Evolutionary conservation across 768 basidiomycete genomes (phyloP).

Genomic region (Russula lepida): DNA sequence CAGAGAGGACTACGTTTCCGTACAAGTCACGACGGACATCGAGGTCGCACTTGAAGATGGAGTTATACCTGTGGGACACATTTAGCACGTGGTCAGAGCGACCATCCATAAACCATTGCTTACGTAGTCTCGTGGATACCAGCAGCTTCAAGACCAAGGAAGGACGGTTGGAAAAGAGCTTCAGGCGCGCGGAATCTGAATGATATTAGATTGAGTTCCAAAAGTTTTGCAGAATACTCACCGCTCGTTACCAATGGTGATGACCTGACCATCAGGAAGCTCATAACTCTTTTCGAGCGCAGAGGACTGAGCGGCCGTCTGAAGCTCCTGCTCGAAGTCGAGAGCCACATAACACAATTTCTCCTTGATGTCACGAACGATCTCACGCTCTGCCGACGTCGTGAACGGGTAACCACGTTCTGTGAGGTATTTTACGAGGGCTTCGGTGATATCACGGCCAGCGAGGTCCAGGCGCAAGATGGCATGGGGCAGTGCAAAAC

Average conservation of each 20-base stretch:
- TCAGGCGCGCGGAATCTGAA: conserved; percentile 47
- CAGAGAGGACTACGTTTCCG: conserved; percentile 78
- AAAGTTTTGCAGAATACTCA: conserved; percentile 19
- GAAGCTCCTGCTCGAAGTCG: conserved; percentile 90
- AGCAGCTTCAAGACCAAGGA: conserved; percentile 64
- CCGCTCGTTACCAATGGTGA: conserved; percentile 72
- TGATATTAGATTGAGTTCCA: neutral
- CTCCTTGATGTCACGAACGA: conserved; percentile 94
- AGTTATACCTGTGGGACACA: conserved; percentile 41
- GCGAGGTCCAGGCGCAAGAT: conserved; percentile 89
- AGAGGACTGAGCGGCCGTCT: conserved; percentile 83
- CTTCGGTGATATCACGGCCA: conserved; percentile 86
- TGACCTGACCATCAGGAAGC: conserved; percentile 87
- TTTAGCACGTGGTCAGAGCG: neutral
- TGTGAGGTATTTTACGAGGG: conserved; percentile 73
- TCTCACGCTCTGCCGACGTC: conserved; percentile 88
- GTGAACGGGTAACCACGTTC: conserved; percentile 94
- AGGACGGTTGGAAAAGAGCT: conserved; percentile 51
- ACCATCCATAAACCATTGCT: conserved; percentile 14
- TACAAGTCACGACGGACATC: conserved; percentile 77
- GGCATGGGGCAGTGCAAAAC: conserved; percentile 86
- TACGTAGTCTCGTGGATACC: conserved; percentile 74
- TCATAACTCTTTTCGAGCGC: conserved; percentile 91
- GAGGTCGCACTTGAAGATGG: conserved; percentile 60
- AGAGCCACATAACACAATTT: conserved; percentile 90